phyloP scores from a whole-genome alignment of 129 eudicot genomes.

The Tagetes erecta region DNA sequence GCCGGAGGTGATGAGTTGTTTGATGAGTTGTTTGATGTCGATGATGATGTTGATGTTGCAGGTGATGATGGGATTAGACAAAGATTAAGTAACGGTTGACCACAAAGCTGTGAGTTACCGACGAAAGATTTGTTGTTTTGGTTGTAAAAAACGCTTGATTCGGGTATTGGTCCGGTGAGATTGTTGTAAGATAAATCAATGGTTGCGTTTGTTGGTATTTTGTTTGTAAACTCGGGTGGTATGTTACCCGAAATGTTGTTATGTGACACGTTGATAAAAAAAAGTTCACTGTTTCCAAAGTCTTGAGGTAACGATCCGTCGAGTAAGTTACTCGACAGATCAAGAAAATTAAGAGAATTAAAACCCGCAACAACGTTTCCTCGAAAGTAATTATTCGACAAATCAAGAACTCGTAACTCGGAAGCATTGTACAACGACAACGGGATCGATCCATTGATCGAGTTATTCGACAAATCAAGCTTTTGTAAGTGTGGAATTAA shows the following conservation, averaged over 20 bases:
- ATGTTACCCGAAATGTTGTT: conserved; percentile 77
- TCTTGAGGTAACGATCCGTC: conserved; percentile 64
- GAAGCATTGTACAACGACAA: conserved; percentile 46
- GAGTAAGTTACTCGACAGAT: conserved; percentile 74
- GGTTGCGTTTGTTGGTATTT: conserved; percentile 55
- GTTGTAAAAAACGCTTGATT: conserved; percentile 46
- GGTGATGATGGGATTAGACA: conserved; percentile 67
- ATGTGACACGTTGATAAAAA: conserved; percentile 60
- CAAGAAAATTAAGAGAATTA: conserved; percentile 49
- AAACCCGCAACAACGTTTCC: conserved; percentile 70
- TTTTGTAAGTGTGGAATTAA: conserved; percentile 44
- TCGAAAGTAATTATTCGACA: conserved; percentile 66
- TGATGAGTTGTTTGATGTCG: too few species aligned
- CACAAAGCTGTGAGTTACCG: conserved; percentile 74
- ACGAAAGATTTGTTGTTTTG: conserved; percentile 49
- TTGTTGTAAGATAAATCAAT: conserved; percentile 79
- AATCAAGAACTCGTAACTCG: conserved; percentile 50
- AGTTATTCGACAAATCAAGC: conserved; percentile 75
- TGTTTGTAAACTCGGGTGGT: conserved; percentile 54
- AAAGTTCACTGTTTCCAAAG: conserved; percentile 52
- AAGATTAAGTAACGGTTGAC: conserved; percentile 52
- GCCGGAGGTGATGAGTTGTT: conserved; percentile 69
- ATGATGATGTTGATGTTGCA: too few species aligned
- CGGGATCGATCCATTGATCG: conserved; percentile 82
- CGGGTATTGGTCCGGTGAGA: conserved; percentile 73